Evolutionary conservation across 1,139 yeast genomes (phyloP).

Genomic region (Protomyces lactucae-debilis): DNA sequence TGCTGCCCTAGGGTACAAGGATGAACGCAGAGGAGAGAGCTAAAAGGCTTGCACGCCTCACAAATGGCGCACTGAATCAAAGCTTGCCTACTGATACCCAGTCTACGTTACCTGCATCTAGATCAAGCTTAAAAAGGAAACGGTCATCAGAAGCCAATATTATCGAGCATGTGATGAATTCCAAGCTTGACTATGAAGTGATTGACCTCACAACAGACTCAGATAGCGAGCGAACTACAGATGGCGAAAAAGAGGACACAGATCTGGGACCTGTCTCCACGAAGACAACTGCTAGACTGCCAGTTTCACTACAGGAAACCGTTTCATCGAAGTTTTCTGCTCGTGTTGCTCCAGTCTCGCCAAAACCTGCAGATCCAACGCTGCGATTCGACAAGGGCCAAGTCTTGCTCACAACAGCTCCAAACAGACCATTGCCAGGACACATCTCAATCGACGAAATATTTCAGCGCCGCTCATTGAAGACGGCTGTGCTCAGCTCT

Average conservation of each 20-base stretch:
- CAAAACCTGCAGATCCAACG: neutral
- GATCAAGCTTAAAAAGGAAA: too few species aligned
- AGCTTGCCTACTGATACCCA: too few species aligned
- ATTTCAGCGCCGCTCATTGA: constrained; percentile 29
- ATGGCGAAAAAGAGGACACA: neutral
- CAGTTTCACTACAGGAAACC: too few species aligned
- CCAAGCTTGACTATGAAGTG: neutral
- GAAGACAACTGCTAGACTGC: too few species aligned
- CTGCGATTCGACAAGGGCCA: constrained; percentile 29
- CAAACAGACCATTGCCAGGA: constrained; percentile 28
- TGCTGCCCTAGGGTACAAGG: neutral
- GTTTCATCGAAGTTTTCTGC: too few species aligned
- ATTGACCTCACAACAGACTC: neutral
- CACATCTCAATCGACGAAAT: constrained; percentile 33
- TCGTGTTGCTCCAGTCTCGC: too few species aligned
- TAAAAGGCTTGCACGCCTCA: neutral
- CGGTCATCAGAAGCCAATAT: too few species aligned
- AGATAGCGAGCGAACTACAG: neutral
- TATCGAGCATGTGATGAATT: too few species aligned
- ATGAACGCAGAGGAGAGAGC: neutral
- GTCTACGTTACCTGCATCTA: too few species aligned
- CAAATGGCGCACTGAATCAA: neutral
- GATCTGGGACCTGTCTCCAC: neutral
- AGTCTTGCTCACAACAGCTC: constrained; percentile 33
- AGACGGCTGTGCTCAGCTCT: constrained; percentile 32